Conservation (phyloP, 2,329 filamentous ascomycete species). For the Colletotrichum eleusines region DNA sequence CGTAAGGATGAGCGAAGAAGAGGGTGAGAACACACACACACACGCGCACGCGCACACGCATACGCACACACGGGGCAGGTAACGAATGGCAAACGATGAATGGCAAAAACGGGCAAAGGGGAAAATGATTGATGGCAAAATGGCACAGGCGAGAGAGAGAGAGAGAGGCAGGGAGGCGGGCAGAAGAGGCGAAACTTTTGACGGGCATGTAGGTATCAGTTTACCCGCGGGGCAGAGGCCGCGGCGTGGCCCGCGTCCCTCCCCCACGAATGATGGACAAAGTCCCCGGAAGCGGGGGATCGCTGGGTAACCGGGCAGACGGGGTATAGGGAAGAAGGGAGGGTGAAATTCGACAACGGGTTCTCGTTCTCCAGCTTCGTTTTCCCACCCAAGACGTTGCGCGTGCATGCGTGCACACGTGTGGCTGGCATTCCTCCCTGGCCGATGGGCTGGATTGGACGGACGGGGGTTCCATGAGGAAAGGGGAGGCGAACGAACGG, state of each 20-base stretch:
- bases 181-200: not conserved
- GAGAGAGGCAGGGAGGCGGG: too few species aligned
- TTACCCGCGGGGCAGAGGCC: not conserved
- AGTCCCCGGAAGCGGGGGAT: not conserved
- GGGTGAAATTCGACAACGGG: not conserved
- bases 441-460: not conserved
- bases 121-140: not conserved
- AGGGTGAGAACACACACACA: too few species aligned
- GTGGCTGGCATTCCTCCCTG: not conserved
- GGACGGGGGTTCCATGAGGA: not conserved
- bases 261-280: not conserved
- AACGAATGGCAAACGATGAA: not conserved
- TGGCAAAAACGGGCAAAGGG: not conserved
- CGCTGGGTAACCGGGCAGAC: not conserved
- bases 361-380: too few species aligned
- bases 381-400: too few species aligned
- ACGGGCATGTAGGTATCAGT: not conserved
- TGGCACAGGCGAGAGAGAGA: not conserved
- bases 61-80: not conserved
- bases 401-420: too few species aligned
- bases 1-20: not conserved
- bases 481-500: not conserved
- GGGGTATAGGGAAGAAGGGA: not conserved
- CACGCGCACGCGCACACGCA: not conserved
- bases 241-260: not conserved